phyloP scores from a whole-genome alignment of 768 basidiomycete species.

The Pleurotus salmoneostramineus region DNA sequence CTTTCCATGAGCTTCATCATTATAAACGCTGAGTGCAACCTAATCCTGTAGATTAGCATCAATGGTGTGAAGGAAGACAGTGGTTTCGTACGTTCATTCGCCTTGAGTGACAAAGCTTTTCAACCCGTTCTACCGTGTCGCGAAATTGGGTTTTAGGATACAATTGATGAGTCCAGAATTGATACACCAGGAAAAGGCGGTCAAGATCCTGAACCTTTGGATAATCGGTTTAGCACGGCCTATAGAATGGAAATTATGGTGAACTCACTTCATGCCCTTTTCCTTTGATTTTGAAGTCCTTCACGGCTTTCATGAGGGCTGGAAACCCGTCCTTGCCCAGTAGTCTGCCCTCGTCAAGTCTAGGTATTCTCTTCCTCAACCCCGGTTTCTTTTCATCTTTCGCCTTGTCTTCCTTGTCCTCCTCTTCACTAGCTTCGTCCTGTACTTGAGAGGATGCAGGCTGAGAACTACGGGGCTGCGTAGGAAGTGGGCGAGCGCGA shows the following conservation, averaged over 20 bases:
- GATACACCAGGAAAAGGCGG: slow-evolving; percentile 78
- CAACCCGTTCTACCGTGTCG: slow-evolving; percentile 82
- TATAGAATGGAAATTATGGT: too few species aligned
- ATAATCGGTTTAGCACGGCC: not conserved
- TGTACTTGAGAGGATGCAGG: slow-evolving; percentile 27
- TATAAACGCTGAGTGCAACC: slow-evolving; percentile 75
- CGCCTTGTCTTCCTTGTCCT: slow-evolving; percentile 16
- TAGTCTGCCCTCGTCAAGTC: slow-evolving; percentile 74
- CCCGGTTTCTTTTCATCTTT: slow-evolving; percentile 29
- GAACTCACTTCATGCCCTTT: slow-evolving; percentile 85
- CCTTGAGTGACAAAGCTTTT: slow-evolving; percentile 83
- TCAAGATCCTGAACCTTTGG: slow-evolving; percentile 75
- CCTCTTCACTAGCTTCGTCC: slow-evolving; percentile 20
- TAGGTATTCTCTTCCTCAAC: slow-evolving; percentile 42
- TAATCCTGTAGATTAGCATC: slow-evolving; percentile 20
- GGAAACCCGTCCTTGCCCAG: slow-evolving; percentile 78
- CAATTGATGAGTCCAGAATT: slow-evolving; percentile 93
- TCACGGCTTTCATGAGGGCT: slow-evolving; percentile 68
- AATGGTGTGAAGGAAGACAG: not conserved
- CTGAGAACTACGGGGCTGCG: slow-evolving; percentile 46
- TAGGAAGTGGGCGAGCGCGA: slow-evolving; percentile 33
- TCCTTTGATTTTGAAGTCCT: slow-evolving; percentile 76
- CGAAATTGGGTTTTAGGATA: slow-evolving; percentile 86
- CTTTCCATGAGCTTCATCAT: slow-evolving; percentile 55
- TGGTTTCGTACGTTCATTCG: slow-evolving; percentile 71